Percentiles rank a stretch among this genome's conserved stretches.
These are phyloP conservation scores for Cryptomeria japonica DNA, from an alignment of 75 land plant genomes.

Conservation along the genomic window DNA sequence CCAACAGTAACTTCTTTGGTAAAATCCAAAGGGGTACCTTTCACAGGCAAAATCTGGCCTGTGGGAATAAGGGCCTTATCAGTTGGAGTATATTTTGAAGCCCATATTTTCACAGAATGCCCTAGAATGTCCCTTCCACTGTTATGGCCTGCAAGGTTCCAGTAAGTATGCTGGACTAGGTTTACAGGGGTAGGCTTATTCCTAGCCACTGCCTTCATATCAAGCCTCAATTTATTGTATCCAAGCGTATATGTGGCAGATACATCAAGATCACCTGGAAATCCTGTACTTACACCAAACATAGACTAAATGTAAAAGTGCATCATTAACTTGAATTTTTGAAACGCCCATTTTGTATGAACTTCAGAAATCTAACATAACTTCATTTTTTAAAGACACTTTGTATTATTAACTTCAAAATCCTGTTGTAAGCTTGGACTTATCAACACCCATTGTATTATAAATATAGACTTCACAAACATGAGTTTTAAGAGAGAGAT, in stretches of 20 bases:
- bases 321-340: background rate
- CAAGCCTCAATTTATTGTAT: constrained; percentile 26
- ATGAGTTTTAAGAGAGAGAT: no score
- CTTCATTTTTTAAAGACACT: background rate
- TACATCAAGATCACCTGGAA: constrained; percentile 54
- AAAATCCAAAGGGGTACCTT: constrained; percentile 74
- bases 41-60: constrained; percentile 45
- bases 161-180: constrained; percentile 72
- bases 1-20: constrained; percentile 28
- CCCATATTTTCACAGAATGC: constrained; percentile 43
- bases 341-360: background rate
- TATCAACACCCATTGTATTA: background rate
- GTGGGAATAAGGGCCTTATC: constrained; percentile 67
- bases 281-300: constrained; percentile 34
- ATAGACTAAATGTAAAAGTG: background rate
- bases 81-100: constrained; percentile 48
- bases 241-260: constrained; percentile 46
- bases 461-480: background rate
- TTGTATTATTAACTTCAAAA: background rate
- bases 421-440: background rate
- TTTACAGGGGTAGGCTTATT: constrained; percentile 72
- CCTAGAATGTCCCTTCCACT: constrained; percentile 49
- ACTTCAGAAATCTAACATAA: background rate
- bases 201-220: constrained; percentile 51
- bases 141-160: constrained; percentile 78